phyloP scores from a whole-genome alignment of 768 basidiomycete species.

The Termitomyces sp. region DNA sequence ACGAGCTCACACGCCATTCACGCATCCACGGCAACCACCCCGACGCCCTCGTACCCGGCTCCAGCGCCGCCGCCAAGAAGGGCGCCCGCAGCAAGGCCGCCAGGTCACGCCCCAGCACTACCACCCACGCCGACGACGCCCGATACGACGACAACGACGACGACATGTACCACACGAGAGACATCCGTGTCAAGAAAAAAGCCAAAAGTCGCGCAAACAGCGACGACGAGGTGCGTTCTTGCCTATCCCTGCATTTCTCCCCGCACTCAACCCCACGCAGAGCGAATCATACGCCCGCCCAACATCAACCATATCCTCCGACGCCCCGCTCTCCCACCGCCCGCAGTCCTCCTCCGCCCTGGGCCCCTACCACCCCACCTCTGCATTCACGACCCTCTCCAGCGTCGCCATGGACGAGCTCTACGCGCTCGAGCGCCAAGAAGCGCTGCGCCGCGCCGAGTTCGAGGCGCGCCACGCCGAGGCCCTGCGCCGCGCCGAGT shows the following conservation, averaged over 20 bases:
- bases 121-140: no score
- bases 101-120: no score
- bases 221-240: conserved; percentile 66
- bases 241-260: conserved; percentile 3
- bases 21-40: conserved; percentile 76
- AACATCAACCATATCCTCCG: conserved; percentile 46
- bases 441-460: conserved; percentile 81
- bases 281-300: conserved; percentile 58
- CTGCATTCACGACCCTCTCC: conserved; percentile 67
- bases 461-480: conserved; percentile 79
- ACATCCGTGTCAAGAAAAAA: conserved; percentile 62
- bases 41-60: conserved; percentile 21
- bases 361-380: conserved; percentile 22
- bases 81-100: conserved; percentile 2
- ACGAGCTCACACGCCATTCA: conserved; percentile 95
- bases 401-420: conserved; percentile 86
- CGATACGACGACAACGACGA: conserved; percentile 7
- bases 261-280: conserved; percentile 23
- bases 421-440: conserved; percentile 82
- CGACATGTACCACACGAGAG: no score
- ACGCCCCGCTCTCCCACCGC: conserved; percentile 35
- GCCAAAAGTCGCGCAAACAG: conserved; percentile 75
- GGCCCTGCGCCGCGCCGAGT: conserved; percentile 66
- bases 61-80: conserved; percentile 10
- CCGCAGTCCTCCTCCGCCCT: no score